Conservation (phyloP, 129 eudicot genomes). For the Sambucus nigra region DNA sequence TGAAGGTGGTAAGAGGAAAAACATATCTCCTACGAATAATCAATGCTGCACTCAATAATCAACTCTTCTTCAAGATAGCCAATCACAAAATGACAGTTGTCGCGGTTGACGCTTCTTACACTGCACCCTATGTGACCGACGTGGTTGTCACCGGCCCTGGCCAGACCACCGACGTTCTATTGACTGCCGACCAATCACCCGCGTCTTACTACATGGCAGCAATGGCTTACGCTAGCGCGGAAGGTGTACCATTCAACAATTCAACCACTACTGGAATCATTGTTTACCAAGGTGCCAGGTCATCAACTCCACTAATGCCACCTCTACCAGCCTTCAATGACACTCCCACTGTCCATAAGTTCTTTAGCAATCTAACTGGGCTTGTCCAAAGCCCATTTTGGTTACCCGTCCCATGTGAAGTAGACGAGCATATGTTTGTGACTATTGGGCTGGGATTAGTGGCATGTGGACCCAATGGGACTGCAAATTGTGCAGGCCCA, state of each 20-base stretch:
- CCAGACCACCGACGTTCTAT: constrained; percentile 61
- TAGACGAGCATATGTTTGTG: constrained; percentile 52
- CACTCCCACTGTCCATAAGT: constrained; percentile 37
- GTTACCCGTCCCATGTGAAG: constrained; percentile 31
- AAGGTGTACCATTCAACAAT: constrained; percentile 21
- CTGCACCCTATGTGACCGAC: constrained; percentile 47
- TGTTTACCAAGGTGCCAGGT: constrained; percentile 18
- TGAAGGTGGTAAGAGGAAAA: constrained; percentile 42
- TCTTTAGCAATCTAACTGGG: constrained; percentile 41
- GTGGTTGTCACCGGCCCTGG: constrained; percentile 57
- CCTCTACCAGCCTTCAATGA: constrained; percentile 51
- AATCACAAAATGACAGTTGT: constrained; percentile 60
- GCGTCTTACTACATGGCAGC: constrained; percentile 75
- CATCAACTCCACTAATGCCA: constrained; percentile 41
- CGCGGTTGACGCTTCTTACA: constrained; percentile 68
- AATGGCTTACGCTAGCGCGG: constrained; percentile 32
- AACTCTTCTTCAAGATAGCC: constrained; percentile 70
- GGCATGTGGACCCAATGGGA: constrained; percentile 34
- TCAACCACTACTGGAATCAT: constrained; percentile 56
- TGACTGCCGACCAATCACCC: constrained; percentile 46
- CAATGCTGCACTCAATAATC: constrained; percentile 81
- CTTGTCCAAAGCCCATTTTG: constrained; percentile 46
- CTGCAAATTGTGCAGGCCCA: constrained; percentile 34
- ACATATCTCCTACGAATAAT: constrained; percentile 64
- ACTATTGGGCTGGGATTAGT: constrained; percentile 57